phyloP scores from a whole-genome alignment of 2,329 filamentous ascomycete genomes.

The Colletotrichum sp. region DNA sequence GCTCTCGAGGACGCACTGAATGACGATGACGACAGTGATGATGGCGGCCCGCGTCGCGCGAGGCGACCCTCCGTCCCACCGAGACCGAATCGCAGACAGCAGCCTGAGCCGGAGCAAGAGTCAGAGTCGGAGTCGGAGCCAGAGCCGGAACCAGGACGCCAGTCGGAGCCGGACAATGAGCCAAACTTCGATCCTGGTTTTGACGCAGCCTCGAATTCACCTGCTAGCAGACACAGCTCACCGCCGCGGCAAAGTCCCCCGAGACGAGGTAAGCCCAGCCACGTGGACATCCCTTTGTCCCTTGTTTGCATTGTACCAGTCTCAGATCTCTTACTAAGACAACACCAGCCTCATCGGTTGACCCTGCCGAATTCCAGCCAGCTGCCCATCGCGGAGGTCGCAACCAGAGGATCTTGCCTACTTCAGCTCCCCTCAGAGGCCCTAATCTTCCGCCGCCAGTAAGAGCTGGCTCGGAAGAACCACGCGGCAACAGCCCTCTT shows the following conservation, averaged over 20 bases:
- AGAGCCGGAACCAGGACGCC: background rate
- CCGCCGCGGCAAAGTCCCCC: background rate
- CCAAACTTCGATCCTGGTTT: background rate
- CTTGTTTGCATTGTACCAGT: background rate
- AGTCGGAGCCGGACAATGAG: background rate
- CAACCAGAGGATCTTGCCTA: background rate
- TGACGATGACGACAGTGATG: background rate
- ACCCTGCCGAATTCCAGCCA: background rate
- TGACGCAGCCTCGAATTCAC: background rate
- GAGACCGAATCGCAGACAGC: background rate
- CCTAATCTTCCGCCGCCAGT: background rate
- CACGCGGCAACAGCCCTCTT: background rate
- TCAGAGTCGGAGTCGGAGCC: background rate
- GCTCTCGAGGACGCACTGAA: constrained; percentile 24
- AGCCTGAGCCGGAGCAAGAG: background rate
- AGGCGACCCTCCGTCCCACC: background rate
- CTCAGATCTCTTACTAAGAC: constrained; percentile 8
- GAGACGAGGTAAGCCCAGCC: constrained; percentile 6
- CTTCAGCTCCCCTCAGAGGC: constrained; percentile 1
- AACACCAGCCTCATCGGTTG: background rate
- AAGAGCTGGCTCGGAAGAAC: background rate
- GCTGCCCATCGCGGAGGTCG: background rate
- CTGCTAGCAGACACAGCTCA: background rate
- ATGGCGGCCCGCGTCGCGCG: background rate
- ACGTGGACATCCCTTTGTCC: background rate